Base-by-base conservation (phyloP, 1,284 basidiomycete species). In the Ganoderma boninense region DNA sequence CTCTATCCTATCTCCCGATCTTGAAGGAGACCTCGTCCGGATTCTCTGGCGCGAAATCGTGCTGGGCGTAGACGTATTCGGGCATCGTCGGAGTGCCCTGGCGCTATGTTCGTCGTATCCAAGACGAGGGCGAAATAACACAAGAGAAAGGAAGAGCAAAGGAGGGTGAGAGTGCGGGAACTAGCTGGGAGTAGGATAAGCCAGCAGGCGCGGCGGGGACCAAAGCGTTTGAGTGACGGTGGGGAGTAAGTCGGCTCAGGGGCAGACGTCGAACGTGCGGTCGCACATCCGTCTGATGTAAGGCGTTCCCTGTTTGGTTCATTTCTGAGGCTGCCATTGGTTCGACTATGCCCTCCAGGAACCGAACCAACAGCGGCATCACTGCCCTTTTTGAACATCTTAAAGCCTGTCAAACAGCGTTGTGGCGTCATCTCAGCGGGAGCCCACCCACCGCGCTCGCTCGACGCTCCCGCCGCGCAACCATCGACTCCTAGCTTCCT, bases 11-110 rank as follows among this genome's bases (percentile, higher is more conserved):
- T 99, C 96, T n/a, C 10, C 97, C 97, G 3, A 92, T 92, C 69
- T 84, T 87, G 81, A 99, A 98, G 4, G 91, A 81, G 64, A 99
- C 89, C 82, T 99, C 97, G 83, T 99, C 97, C 65, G 95, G 93
- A 80, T 98, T 92, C 82, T 99, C 97, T 11, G 97, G 97, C 20
- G 84, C 78, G 77, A 98, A 98, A 79, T 95, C 92, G 80, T 97
- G 94, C 35, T 95, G 84, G 1, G 93, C 95, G 78, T 93, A 95
- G 67, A 95, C 93, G 80, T 85, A 87, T 71, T 87, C 84, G 16
- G 82, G 80, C 85, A 87, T 87, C 62, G 46, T 71, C 10, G 64
- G 43, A 57, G 13, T 56, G 42, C 67, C 43, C 46, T 49, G 67
- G 46, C 26, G 40, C 62, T 63, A 61, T 38, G 35, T 40, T 59